These are phyloP conservation scores for Cladosporium sp. DNA, from an alignment of 2,329 filamentous ascomycete genomes.

Conservation along the genomic window DNA sequence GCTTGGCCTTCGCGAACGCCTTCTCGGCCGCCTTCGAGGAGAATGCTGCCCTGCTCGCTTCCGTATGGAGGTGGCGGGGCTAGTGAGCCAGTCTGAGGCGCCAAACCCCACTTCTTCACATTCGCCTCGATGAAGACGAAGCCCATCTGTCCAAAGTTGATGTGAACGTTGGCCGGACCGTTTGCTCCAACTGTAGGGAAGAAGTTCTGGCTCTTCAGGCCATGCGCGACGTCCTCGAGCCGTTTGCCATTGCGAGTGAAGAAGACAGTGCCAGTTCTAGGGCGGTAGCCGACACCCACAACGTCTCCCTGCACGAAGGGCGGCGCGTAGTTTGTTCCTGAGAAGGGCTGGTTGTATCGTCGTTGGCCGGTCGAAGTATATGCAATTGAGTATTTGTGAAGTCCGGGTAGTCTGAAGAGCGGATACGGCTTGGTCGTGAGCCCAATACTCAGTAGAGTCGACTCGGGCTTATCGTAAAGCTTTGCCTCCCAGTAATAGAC, in stretches of 20 bases:
- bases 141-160: constrained; percentile 95
- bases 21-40: constrained; percentile 72
- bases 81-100: constrained; percentile 89
- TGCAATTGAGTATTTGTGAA: constrained; percentile 85
- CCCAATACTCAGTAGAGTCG: constrained; percentile 79
- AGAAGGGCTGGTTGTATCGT: constrained; percentile 89
- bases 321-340: constrained; percentile 71
- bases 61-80: constrained; percentile 95
- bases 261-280: constrained; percentile 89
- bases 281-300: constrained; percentile 89
- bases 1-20: constrained; percentile 49
- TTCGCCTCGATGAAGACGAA: constrained; percentile 99
- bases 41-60: constrained; percentile 91
- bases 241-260: constrained; percentile 98
- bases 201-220: constrained; percentile 90
- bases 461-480: constrained; percentile 94
- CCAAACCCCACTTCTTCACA: constrained; percentile 98
- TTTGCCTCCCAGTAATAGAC: constrained; percentile 99
- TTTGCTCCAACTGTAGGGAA: constrained; percentile 97
- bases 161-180: constrained; percentile 84
- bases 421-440: constrained; percentile 97
- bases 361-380: constrained; percentile 84
- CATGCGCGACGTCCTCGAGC: constrained; percentile 87
- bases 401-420: constrained; percentile 85
- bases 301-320: constrained; percentile 89